Percentiles rank a stretch among this genome's conserved stretches.
Conservation (phyloP, 2,329 filamentous ascomycete species). For the Colletotrichum incanum region DNA sequence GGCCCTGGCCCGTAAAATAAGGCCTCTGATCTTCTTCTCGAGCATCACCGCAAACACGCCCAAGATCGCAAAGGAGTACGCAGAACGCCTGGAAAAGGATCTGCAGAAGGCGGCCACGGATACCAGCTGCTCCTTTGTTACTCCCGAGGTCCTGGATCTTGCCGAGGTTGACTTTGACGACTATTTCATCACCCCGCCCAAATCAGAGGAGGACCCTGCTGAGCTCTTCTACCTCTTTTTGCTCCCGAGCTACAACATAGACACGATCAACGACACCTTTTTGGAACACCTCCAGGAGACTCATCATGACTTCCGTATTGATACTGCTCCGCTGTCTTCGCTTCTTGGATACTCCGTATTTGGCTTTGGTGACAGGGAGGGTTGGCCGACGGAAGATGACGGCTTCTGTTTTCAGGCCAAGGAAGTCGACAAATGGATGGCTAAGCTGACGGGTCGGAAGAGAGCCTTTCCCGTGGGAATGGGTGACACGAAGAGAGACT, state of each 20-base stretch:
- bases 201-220: conserved; percentile 63
- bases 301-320: conserved; percentile 96
- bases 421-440: conserved; percentile 96
- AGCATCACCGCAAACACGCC: conserved; percentile 90
- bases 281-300: conserved; percentile 91
- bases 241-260: conserved; percentile 94
- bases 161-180: conserved; percentile 94
- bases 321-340: conserved; percentile 84
- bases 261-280: conserved; percentile 90
- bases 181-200: conserved; percentile 86
- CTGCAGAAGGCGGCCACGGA: conserved; percentile 65
- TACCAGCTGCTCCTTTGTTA: conserved; percentile 59
- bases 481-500: conserved; percentile 87
- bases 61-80: conserved; percentile 76
- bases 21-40: conserved; percentile 89
- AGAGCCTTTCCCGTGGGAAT: conserved; percentile 91
- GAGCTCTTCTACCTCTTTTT: conserved; percentile 88
- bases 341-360: conserved; percentile 93
- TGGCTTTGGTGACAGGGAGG: conserved; percentile 91
- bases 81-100: conserved; percentile 67
- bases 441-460: conserved; percentile 90
- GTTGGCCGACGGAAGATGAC: conserved; percentile 91
- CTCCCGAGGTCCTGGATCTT: conserved; percentile 81
- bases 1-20: conserved; percentile 66
- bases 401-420: conserved; percentile 95